Evolutionary conservation across 129 eudicot species (phyloP).

Genomic region (Dittrichia graveolens): DNA sequence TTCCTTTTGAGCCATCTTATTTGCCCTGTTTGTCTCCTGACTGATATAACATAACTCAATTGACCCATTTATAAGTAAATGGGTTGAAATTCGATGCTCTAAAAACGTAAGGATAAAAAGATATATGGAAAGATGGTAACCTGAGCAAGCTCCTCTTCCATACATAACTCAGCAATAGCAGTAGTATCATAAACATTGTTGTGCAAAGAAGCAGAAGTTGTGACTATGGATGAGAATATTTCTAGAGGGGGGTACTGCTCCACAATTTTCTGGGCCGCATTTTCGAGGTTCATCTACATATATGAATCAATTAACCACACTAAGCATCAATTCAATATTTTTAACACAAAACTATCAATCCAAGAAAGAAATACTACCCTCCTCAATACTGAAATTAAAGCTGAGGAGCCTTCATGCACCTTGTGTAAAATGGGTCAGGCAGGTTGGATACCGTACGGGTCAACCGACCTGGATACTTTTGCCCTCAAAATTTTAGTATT

Average conservation of each 20-base stretch:
- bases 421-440: background rate
- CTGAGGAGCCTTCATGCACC: conserved; percentile 9
- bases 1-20: background rate
- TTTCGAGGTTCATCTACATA: conserved; percentile 57
- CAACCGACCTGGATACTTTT: background rate
- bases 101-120: background rate
- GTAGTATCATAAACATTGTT: conserved; percentile 35
- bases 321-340: background rate
- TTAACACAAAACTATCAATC: background rate
- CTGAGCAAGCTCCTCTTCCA: conserved; percentile 56
- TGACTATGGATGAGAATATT: conserved; percentile 67
- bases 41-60: background rate
- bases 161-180: conserved; percentile 43
- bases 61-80: background rate
- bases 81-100: background rate
- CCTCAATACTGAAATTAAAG: background rate
- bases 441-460: background rate
- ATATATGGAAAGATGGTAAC: conserved; percentile 37
- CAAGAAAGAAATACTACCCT: conserved; percentile 5
- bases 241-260: conserved; percentile 58
- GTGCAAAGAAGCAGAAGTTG: conserved; percentile 44
- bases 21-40: background rate
- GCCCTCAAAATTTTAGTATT: background rate
- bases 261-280: conserved; percentile 61
- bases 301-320: background rate